Percentiles rank a stretch among this genome's conserved stretches.
These are phyloP conservation scores for Lachnellula cervina DNA, from an alignment of 2,329 filamentous ascomycete genomes.

Conservation along the genomic window DNA sequence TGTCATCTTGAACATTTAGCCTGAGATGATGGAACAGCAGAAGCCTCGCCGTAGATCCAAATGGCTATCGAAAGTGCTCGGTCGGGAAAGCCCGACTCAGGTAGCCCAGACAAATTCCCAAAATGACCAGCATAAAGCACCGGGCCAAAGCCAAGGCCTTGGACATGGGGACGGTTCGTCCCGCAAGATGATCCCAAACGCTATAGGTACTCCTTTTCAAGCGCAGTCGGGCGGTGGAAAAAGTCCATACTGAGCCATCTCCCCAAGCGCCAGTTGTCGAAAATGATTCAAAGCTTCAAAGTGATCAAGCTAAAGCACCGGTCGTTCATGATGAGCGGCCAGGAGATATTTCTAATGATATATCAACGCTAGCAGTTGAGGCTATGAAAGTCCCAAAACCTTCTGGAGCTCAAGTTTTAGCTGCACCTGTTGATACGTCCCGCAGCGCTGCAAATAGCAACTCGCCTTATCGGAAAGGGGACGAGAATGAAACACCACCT, in stretches of 20 bases:
- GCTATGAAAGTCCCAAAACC: background rate
- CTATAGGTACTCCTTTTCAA: too few species aligned
- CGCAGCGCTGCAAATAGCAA: background rate
- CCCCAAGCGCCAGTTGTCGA: background rate
- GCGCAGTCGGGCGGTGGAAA: too few species aligned
- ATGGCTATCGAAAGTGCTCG: constrained; percentile 4
- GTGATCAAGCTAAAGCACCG: background rate
- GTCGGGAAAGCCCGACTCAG: background rate
- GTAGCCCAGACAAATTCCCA: background rate
- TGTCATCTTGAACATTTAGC: too few species aligned
- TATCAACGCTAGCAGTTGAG: background rate
- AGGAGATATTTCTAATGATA: background rate
- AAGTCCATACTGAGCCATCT: too few species aligned
- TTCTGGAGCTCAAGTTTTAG: background rate
- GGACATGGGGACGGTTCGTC: too few species aligned
- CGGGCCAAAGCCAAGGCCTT: too few species aligned
- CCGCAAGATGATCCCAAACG: too few species aligned
- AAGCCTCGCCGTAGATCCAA: background rate
- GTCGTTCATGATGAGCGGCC: background rate
- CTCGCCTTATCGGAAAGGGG: background rate
- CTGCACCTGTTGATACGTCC: too few species aligned
- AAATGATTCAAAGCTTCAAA: background rate
- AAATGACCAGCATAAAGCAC: too few species aligned
- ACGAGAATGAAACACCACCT: background rate
- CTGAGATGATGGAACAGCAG: too few species aligned